Conservation (phyloP, 345 rosid species). For the Pseudoturritis turrita region DNA sequence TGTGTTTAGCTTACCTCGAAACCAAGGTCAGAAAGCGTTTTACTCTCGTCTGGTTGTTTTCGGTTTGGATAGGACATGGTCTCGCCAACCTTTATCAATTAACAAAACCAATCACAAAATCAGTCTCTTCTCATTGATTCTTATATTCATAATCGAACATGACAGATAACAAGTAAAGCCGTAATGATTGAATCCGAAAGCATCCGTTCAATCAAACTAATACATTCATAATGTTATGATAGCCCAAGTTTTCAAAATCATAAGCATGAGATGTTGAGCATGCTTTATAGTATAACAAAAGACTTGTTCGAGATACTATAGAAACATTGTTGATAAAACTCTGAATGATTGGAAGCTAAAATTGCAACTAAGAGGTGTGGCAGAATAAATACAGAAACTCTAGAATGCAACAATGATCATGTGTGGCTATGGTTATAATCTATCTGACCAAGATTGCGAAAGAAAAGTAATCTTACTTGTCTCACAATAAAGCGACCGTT, state of each 20-base stretch:
- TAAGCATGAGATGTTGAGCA: not conserved
- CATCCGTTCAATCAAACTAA: not conserved
- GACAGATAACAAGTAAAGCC: not conserved
- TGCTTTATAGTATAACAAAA: not conserved
- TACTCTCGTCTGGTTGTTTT: constrained; percentile 69
- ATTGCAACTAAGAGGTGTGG: not conserved
- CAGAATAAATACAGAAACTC: not conserved
- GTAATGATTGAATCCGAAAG: not conserved
- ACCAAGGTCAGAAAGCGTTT: constrained; percentile 66
- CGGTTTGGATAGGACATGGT: constrained; percentile 65
- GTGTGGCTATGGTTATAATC: not conserved
- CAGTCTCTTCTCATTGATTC: not conserved
- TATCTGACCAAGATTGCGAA: not conserved
- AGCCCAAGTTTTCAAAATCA: not conserved
- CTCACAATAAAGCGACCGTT: constrained; percentile 67
- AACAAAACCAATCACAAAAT: constrained; percentile 11
- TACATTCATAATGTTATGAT: not conserved
- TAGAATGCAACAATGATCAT: not conserved
- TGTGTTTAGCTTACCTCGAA: constrained; percentile 53
- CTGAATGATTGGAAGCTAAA: not conserved
- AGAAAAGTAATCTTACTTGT: constrained; percentile 44
- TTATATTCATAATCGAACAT: not conserved
- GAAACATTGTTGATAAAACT: not conserved
- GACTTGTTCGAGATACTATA: not conserved
- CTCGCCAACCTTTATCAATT: constrained; percentile 61